phyloP scores from a whole-genome alignment of 1,284 basidiomycete species.

The Ceratobasidium theobromae region DNA sequence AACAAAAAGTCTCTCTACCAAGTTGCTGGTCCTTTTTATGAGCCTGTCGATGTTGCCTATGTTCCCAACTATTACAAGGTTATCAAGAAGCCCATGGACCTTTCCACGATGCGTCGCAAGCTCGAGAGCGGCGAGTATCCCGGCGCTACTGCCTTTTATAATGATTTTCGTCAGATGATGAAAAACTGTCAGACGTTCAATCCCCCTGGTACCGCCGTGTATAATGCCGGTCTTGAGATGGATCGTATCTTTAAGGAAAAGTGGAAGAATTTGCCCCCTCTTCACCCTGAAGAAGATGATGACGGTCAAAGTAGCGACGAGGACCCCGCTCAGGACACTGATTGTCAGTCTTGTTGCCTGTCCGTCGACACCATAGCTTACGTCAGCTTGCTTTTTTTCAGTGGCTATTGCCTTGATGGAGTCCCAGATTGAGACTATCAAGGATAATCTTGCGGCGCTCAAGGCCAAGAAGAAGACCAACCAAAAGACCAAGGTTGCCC shows the following conservation, averaged over 20 bases:
- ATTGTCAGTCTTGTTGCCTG: conserved; percentile 1
- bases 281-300: conserved; percentile 49
- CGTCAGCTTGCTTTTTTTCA: conserved; percentile 39
- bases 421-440: conserved; percentile 70
- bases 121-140: conserved; percentile 76
- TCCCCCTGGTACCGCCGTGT: conserved; percentile 82
- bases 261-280: conserved; percentile 74
- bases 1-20: conserved; percentile 76
- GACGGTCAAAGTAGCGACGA: conserved; percentile 53
- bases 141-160: conserved; percentile 75
- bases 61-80: conserved; percentile 86
- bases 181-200: conserved; percentile 94
- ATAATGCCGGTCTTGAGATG: conserved; percentile 77
- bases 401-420: conserved; percentile 71
- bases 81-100: conserved; percentile 93
- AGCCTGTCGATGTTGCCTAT: conserved; percentile 60
- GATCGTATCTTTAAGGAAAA: conserved; percentile 89
- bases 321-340: conserved; percentile 44
- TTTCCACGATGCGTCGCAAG: conserved; percentile 84
- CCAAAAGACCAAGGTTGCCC: conserved; percentile 54
- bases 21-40: conserved; percentile 85
- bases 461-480: conserved; percentile 54
- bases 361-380: no score
- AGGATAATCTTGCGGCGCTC: conserved; percentile 60
- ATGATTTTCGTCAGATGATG: conserved; percentile 93